Evolutionary conservation across 1,284 basidiomycete genomes (phyloP), one percentile per base, ranked within the genome.

Genomic region (Omphalotus olearius): DNA sequence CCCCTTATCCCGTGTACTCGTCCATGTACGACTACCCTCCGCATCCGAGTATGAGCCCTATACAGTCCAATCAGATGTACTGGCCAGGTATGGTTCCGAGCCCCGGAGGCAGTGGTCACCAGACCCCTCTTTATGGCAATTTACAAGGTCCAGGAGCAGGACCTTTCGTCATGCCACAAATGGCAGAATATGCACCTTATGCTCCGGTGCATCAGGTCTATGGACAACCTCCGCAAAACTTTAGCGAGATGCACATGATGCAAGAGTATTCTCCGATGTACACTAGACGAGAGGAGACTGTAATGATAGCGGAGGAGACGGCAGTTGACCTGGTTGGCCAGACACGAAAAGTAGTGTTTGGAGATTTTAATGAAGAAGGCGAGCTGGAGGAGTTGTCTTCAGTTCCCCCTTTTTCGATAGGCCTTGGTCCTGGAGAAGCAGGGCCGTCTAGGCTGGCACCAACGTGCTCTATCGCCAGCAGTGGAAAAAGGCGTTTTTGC

Each of bases 341-440:
- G 13, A 33, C 25, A 28, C 11, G 38, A 38, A 47, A 25, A 36
- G 45, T 52, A 9, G 17, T 47, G 28, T 52, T 52, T 47, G 51
- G 51, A 16, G 47, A 30, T 20, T 47, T 52, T 10, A 28, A 47
- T 25, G 50, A 38, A 20, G 35, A 47, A n/a, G 60, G 23, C 23
- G 23, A 5, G 5, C 5, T 62, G 17, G 71, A 72, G 49, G 13
- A n/a, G 25, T 45, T 25, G 25, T n/a, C 10, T 17, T 58, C 63
- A 6, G 67, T 71, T 50, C 51, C 67, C 14, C 51, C 65, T 3
- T 78, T 80, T 52, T 69, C 71, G 3, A 73, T 82, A 33, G 80
- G 79, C 0, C 53, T 79, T 13, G 55, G 58, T 4, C 73, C 72
- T 23, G 69, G 69, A 1, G 77, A 78, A 33, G 60, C 64, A 11